Percentiles rank a stretch among this genome's conserved stretches.
phyloP scores from a whole-genome alignment of 2,329 filamentous ascomycete genomes.

The Chrysosphaeria jannelii region DNA sequence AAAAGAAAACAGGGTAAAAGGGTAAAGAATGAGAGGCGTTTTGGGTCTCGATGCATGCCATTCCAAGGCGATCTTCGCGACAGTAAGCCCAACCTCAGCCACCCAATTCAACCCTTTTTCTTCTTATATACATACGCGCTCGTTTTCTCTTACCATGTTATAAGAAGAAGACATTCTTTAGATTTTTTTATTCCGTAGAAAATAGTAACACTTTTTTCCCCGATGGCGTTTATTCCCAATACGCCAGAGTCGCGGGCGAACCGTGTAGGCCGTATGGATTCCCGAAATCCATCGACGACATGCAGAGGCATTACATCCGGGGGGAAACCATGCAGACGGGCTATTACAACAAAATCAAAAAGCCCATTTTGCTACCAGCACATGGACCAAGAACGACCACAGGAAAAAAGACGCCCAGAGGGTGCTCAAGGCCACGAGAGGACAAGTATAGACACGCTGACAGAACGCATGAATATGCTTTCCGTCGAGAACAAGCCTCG shows the following conservation, averaged over 20 bases:
- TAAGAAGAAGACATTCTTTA: too few species aligned
- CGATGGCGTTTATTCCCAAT: constrained; percentile 34
- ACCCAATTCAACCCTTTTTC: too few species aligned
- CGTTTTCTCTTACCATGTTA: too few species aligned
- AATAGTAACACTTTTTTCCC: not conserved
- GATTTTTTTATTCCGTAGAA: too few species aligned
- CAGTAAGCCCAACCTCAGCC: too few species aligned
- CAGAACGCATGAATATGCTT: constrained; percentile 49
- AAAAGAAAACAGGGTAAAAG: not conserved
- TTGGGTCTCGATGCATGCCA: too few species aligned
- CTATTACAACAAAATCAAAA: constrained; percentile 18
- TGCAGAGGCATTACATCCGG: constrained; percentile 64
- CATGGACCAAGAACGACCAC: constrained; percentile 41
- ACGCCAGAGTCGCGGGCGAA: constrained; percentile 59
- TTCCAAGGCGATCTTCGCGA: too few species aligned
- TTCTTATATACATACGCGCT: too few species aligned
- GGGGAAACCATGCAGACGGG: constrained; percentile 58
- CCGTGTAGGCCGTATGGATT: constrained; percentile 60
- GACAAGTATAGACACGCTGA: constrained; percentile 63
- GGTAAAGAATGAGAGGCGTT: not conserved
- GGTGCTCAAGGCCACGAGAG: too few species aligned
- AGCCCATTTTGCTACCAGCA: constrained; percentile 80
- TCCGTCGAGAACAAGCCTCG: constrained; percentile 15
- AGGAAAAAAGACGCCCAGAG: too few species aligned
- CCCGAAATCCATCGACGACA: constrained; percentile 53